Percentiles rank a stretch among this genome's conserved stretches.
phyloP scores from a whole-genome alignment of 495 filamentous ascomycete genomes.

The Bathelium albidoporum region DNA sequence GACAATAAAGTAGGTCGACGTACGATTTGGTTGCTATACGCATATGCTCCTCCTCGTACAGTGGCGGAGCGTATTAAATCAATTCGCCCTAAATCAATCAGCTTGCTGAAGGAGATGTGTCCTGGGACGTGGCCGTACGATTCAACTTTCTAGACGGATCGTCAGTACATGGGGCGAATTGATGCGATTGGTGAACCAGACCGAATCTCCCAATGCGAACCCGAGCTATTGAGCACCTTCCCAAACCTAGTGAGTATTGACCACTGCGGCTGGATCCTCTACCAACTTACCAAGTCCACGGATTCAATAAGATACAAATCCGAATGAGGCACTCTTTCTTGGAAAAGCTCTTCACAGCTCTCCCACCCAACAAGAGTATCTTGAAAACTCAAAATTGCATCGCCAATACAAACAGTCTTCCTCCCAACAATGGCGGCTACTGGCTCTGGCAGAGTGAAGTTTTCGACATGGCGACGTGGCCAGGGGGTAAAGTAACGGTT shows the following conservation, averaged over 20 bases:
- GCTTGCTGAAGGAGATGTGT: not conserved
- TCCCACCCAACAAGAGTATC: constrained; percentile 66
- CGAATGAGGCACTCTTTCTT: constrained; percentile 3
- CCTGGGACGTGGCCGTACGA: not conserved
- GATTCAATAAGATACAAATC: constrained; percentile 2
- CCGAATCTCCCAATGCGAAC: constrained; percentile 1
- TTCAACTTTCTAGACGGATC: not conserved
- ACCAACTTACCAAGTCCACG: not conserved
- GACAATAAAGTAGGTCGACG: not conserved
- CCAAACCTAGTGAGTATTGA: not conserved
- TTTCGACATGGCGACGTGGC: constrained; percentile 51
- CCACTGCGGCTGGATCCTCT: no score
- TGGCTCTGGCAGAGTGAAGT: constrained; percentile 60
- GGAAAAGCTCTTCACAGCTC: constrained; percentile 34
- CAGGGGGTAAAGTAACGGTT: constrained; percentile 64
- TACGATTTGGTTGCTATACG: constrained; percentile 8
- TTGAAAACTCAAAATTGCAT: constrained; percentile 59
- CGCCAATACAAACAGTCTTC: constrained; percentile 60
- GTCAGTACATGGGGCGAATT: not conserved
- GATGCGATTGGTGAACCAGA: not conserved
- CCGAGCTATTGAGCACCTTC: not conserved
- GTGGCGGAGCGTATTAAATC: constrained; percentile 70
- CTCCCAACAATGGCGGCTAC: constrained; percentile 52
- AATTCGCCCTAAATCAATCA: constrained; percentile 25
- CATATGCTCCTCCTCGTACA: constrained; percentile 36